phyloP scores from a whole-genome alignment of 1,139 yeast genomes.

The Meyerozyma sp. region DNA sequence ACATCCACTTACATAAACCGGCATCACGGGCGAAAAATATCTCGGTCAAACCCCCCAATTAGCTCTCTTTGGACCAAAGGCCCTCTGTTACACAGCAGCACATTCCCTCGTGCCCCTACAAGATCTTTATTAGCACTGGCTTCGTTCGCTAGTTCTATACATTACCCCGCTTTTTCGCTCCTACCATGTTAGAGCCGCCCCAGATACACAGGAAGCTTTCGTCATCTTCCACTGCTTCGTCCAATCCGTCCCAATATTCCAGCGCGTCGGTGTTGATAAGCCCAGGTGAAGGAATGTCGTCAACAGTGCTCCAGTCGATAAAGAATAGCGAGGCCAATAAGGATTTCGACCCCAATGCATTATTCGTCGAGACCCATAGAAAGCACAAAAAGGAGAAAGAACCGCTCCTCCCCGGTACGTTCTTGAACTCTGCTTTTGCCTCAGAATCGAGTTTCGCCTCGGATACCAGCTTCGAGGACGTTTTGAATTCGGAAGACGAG shows the following conservation, averaged over 20 bases:
- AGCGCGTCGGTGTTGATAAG: conserved; percentile 4
- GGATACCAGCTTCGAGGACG: conserved; percentile 4
- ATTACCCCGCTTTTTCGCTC: not conserved
- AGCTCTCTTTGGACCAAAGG: no score
- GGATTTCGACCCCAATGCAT: conserved; percentile 29
- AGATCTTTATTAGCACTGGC: not conserved
- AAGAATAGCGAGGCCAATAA: conserved; percentile 15
- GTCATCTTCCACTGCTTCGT: not conserved
- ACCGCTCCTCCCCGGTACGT: not conserved
- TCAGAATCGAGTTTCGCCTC: conserved; percentile 2
- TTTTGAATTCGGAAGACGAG: conserved; percentile 6
- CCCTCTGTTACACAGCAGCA: no score
- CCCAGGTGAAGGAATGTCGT: conserved; percentile 17
- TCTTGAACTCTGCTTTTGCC: not conserved
- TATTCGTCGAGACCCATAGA: conserved; percentile 32
- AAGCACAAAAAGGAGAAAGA: conserved; percentile 11
- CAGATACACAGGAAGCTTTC: not conserved
- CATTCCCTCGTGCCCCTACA: not conserved
- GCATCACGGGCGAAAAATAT: no score
- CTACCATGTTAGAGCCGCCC: not conserved
- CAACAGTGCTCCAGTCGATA: conserved; percentile 27
- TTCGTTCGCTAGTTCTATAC: not conserved
- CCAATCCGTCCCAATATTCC: conserved; percentile 1
- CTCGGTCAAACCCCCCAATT: no score
- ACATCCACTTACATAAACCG: no score